phyloP scores from a whole-genome alignment of 352 stramenopile genomes.

The Globisporangium recalcitrans region DNA sequence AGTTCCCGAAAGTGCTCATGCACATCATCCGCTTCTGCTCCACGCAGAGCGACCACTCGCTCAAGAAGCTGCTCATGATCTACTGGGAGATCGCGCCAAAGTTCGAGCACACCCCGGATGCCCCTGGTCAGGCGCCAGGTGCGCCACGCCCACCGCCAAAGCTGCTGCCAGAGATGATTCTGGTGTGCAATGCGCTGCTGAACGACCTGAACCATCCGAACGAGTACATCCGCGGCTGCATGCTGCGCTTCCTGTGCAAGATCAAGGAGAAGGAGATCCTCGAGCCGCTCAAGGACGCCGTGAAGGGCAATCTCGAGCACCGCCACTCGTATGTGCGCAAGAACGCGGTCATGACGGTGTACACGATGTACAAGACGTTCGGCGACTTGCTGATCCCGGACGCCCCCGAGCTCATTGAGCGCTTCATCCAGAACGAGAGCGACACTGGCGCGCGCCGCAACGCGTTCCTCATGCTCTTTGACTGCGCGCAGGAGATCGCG shows the following conservation, averaged over 20 bases:
- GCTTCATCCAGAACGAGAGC: constrained; percentile 93
- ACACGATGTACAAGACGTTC: constrained; percentile 97
- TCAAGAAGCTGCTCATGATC: constrained; percentile 99
- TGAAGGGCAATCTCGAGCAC: constrained; percentile 98
- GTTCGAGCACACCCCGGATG: constrained; percentile 83
- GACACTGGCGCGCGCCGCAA: constrained; percentile 94
- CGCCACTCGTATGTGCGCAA: constrained; percentile 98
- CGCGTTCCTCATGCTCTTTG: constrained; percentile 99
- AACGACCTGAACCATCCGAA: constrained; percentile 99
- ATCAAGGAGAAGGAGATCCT: constrained; percentile 97
- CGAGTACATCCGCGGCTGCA: constrained; percentile 99
- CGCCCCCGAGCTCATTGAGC: constrained; percentile 96
- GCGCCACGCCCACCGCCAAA: constrained; percentile 71
- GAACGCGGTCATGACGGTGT: constrained; percentile 97
- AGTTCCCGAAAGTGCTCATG: constrained; percentile 98
- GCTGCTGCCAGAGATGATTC: constrained; percentile 99
- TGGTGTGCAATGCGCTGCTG: constrained; percentile 98
- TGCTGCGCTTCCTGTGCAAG: constrained; percentile 99
- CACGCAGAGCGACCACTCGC: constrained; percentile 97
- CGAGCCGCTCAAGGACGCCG: constrained; percentile 82
- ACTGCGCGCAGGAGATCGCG: constrained; percentile 95
- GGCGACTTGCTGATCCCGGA: constrained; percentile 95
- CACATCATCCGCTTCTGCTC: constrained; percentile 99
- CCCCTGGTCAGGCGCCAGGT: constrained; percentile 21
- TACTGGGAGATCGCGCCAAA: constrained; percentile 99